Base-by-base conservation (phyloP, 2,329 filamentous ascomycete genomes). In the Raffaelea deltoideospora region DNA sequence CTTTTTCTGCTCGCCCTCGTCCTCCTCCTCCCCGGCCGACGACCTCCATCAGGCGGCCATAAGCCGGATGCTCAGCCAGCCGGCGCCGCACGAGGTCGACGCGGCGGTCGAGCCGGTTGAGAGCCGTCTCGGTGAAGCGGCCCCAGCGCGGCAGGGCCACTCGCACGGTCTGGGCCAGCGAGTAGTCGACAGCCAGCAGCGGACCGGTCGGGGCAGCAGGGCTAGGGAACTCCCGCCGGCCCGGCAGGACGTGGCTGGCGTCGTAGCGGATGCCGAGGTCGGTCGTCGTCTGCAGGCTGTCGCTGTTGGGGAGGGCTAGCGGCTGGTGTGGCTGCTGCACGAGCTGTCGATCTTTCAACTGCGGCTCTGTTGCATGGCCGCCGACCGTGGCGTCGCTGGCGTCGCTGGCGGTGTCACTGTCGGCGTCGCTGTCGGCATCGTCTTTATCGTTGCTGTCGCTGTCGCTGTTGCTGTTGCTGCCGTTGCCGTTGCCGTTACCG, bases 221-320 rank as follows among this genome's bases (percentile, higher is more conserved):
- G 10, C 7, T n/a, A 13, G 27, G 20, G 37, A 17, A 33, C 10
- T 37, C 39, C 5, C 39, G 28, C 9, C 28, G 33, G 30, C 35
- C n/a, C n/a, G 40, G 38, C 28, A 38, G 33, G 13, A 37, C 30
- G 5, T 44, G 43, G 4, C 51, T 49, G n/a, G 53, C 53, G 17
- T 58, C 53, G 7, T 60, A 39, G 8, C 60, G 52, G 7, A 62
- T 44, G 21, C 56, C 56, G 19, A 63, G 29, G 37, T 63, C 60
- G 2, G 58, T 59, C 4, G 48, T 49, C 17, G 54, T 51, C 31
- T 48, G 45, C 5, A 48, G 38, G 13, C 45, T 47, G 7, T 47
- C 42, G 10, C 42, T 46, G 8, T 44, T 42, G 22, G 51, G 37
- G 14, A 39, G 35, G 17, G 35, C 44, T 31, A 22, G 43, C 21